Evolutionary conservation across 345 rosid genomes (phyloP).

Genomic region (Toxicodendron radicans): DNA sequence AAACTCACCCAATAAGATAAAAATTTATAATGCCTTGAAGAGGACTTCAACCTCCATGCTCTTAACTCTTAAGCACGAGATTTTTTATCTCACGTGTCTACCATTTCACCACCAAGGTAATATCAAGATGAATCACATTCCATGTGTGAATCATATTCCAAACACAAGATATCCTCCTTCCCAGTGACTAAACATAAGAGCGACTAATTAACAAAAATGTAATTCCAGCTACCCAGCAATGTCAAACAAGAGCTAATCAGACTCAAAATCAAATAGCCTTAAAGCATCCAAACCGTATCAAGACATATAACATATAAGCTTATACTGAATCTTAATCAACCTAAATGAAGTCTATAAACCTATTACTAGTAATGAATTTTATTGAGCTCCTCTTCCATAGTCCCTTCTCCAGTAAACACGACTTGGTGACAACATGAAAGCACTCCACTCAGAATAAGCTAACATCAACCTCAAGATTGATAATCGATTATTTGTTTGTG

Average conservation of each 20-base stretch:
- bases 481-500: too few species aligned
- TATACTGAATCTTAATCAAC: not conserved
- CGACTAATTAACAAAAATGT: not conserved
- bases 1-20: not conserved
- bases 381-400: not conserved
- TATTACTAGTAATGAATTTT: not conserved
- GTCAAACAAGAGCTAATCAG: not conserved
- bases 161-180: not conserved
- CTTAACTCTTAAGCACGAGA: not conserved
- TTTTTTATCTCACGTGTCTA: not conserved
- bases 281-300: not conserved
- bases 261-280: not conserved
- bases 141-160: not conserved
- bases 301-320: not conserved
- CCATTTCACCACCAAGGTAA: not conserved
- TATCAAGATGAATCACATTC: not conserved
- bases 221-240: not conserved
- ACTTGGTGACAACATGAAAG: too few species aligned
- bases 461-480: too few species aligned
- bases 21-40: slow-evolving; percentile 2
- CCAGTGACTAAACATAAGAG: not conserved
- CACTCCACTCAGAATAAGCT: too few species aligned
- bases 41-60: slow-evolving; percentile 4
- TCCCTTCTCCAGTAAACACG: not conserved
- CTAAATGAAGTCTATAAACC: not conserved